A percentile compares a stretch with the other conserved stretches of the same genome.
phyloP scores from a whole-genome alignment of 2,329 filamentous ascomycete species.

The Coniella lustricola region DNA sequence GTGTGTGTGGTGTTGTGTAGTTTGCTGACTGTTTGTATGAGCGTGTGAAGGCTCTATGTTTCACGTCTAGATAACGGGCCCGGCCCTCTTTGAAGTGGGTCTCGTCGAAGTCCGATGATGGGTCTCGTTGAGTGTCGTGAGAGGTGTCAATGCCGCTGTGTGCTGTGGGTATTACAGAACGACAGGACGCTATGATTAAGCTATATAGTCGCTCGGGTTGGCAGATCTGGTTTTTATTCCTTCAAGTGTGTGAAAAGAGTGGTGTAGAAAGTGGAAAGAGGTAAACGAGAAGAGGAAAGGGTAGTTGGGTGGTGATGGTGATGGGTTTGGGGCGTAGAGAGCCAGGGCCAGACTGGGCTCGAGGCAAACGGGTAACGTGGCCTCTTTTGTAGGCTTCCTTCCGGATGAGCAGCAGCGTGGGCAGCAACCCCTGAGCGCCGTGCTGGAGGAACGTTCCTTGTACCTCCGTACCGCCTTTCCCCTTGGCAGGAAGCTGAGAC shows the following conservation, averaged over 20 bases:
- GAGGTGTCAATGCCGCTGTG: too few relatives aligned
- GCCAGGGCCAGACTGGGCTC: conserved; percentile 2
- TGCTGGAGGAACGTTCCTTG: neutral
- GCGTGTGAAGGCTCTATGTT: too few relatives aligned
- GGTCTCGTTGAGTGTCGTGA: too few relatives aligned
- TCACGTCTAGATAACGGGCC: too few relatives aligned
- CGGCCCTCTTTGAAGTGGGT: too few relatives aligned
- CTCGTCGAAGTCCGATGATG: too few relatives aligned
- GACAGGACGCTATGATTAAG: too few relatives aligned
- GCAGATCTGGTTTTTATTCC: too few relatives aligned
- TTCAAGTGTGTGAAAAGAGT: neutral
- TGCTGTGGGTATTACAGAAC: too few relatives aligned
- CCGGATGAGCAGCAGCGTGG: neutral
- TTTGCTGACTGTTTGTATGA: conserved; percentile 21
- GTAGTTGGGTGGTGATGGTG: neutral
- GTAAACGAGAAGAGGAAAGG: neutral
- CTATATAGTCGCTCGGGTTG: too few relatives aligned
- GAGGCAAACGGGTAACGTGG: conserved; percentile 11
- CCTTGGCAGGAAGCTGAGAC: conserved; percentile 12
- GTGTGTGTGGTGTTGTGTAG: conserved; percentile 17
- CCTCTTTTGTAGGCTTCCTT: conserved; percentile 10
- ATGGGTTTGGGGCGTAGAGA: neutral
- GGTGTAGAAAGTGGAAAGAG: conserved; percentile 2
- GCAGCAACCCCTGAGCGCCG: neutral
- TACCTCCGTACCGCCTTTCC: neutral